Conservation (phyloP, 345 rosid species). For the Carallia pectinifolia region DNA sequence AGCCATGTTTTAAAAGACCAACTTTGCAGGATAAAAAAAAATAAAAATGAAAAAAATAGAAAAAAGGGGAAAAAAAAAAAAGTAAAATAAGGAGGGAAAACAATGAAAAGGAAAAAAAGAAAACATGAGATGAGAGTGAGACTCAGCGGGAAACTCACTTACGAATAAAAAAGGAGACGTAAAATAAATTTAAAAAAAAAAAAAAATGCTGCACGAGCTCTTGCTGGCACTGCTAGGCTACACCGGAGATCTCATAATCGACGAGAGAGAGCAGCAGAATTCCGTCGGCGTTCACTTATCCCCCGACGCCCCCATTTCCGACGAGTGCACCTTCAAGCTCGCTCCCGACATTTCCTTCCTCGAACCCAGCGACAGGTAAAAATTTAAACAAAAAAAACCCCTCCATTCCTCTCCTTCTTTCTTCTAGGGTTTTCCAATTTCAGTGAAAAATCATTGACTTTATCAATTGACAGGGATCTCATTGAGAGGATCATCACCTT, state of each 20-base stretch:
- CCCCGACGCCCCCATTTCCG: constrained; percentile 64
- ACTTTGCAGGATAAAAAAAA: too few relatives aligned
- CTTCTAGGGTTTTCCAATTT: constrained; percentile 9
- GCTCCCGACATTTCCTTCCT: constrained; percentile 91
- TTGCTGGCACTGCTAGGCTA: constrained; percentile 78
- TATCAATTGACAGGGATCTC: constrained; percentile 55
- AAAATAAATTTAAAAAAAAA: background rate
- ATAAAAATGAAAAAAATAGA: too few relatives aligned
- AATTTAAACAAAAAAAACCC: background rate
- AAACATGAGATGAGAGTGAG: too few relatives aligned
- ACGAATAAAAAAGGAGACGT: background rate
- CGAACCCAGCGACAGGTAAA: constrained; percentile 77
- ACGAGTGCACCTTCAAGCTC: constrained; percentile 67
- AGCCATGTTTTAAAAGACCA: too few relatives aligned
- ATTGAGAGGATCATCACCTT: constrained; percentile 78
- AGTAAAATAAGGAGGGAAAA: too few relatives aligned
- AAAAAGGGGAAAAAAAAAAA: too few relatives aligned
- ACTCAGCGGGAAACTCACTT: background rate
- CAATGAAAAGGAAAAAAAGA: too few relatives aligned
- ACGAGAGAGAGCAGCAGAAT: constrained; percentile 70
- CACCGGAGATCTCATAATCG: constrained; percentile 91
- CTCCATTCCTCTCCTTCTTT: background rate
- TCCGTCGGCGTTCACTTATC: constrained; percentile 54
- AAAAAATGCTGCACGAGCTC: constrained; percentile 81
- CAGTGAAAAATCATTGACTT: background rate